phyloP scores from a whole-genome alignment of 257 asterid species.

The Solanum dulcamara region DNA sequence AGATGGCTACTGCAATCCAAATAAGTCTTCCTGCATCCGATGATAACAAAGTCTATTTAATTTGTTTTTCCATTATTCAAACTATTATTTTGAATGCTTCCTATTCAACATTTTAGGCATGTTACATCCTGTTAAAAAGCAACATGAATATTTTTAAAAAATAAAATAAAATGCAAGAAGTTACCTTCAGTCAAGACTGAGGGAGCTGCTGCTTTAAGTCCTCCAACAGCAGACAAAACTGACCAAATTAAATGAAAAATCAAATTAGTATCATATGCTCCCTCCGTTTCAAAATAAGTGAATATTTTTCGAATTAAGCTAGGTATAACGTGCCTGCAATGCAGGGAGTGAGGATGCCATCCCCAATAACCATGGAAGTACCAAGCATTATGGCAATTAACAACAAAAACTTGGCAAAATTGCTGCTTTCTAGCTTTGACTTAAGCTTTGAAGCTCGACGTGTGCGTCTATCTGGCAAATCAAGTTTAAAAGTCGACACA shows the following conservation, averaged over 20 bases:
- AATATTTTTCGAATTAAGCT: neutral
- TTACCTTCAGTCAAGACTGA: neutral
- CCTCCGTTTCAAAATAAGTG: neutral
- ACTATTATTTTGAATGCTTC: neutral
- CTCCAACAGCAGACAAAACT: neutral
- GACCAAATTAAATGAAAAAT: neutral
- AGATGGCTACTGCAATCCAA: constrained; percentile 37
- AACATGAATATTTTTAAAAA: neutral
- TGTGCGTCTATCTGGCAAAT: constrained; percentile 15
- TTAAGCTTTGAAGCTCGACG: constrained; percentile 28
- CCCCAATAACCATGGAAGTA: constrained; percentile 85
- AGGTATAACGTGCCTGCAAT: neutral
- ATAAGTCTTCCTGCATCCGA: constrained; percentile 34
- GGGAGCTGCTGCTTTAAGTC: neutral
- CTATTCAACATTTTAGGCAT: no score
- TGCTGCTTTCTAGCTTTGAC: constrained; percentile 31
- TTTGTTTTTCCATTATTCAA: neutral
- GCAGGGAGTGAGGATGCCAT: constrained; percentile 59
- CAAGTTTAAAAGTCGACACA: constrained; percentile 31
- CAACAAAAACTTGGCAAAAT: constrained; percentile 15
- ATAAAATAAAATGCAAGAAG: neutral
- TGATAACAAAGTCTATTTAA: neutral
- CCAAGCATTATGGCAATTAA: constrained; percentile 51
- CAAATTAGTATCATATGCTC: neutral
- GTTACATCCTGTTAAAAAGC: neutral